Base-by-base conservation (phyloP, 2,329 filamentous ascomycete genomes). In the Verticillium dahliae region DNA sequence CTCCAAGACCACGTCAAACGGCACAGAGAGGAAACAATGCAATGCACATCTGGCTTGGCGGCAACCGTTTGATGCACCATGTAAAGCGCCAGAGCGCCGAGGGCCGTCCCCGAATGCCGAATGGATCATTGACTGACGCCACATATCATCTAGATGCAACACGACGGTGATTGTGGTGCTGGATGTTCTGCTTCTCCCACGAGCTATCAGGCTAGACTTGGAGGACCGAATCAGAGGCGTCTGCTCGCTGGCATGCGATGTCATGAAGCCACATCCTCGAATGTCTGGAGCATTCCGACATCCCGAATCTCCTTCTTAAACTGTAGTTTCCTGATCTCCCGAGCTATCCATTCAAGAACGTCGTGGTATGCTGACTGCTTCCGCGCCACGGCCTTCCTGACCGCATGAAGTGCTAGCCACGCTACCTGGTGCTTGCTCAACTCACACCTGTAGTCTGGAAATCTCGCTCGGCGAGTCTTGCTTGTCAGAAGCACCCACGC, bases 401-500 rank as follows among this genome's bases (percentile, higher is more conserved):
- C 33, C 10, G 64, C 63, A 15, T 63, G 59, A 41, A 65, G 58
- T 3, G 59, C 64, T 13, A 65, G 89, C 87, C 87, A 87, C 61
- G 73, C 70, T 2, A 85, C 78, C 69, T 93, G 89, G 14, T 72
- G 72, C 65, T 81, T 85, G 59, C 80, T 83, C 35, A 93, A 77
- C 22, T 78, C 76, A 68, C 87, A 91, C 14, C 77, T 72, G 65
- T 87, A 89, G 18, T 73, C 78, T 0, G 80, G 78, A 64, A 80
- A 78, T 56, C 77, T 75, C 61, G 71, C 68, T 59, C 69, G 76
- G 45, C 82, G 75, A 1, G 75, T 75, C 64, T 75, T 78, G 67
- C 85, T 83, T 33, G 85, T 86, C 65, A 94, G 79, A 37, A 92
- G 79, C 9, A 83, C 74, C 65, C 82, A 85, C 0, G 87, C 87